These are phyloP conservation scores for Ophiocordyceps camponoti-leonardi DNA, from an alignment of 2,329 filamentous ascomycete species.

Conservation along the genomic window DNA sequence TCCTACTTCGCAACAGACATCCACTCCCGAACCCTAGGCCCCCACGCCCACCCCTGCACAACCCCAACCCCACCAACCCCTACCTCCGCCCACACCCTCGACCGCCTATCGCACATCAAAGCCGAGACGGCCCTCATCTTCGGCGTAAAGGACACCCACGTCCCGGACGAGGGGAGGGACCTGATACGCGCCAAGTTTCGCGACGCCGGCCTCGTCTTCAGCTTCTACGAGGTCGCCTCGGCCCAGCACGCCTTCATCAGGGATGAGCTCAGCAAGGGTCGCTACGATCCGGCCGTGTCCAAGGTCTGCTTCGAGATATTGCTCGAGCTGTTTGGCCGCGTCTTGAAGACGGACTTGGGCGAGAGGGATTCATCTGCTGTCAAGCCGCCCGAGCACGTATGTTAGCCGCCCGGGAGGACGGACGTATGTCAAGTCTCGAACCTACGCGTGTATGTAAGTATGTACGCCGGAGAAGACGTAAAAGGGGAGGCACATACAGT, in stretches of 20 bases:
- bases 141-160: constrained; percentile 79
- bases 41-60: constrained; percentile 29
- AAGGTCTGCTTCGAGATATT: constrained; percentile 86
- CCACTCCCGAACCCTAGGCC: constrained; percentile 61
- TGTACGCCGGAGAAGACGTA: too few species aligned
- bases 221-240: constrained; percentile 82
- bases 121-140: constrained; percentile 85
- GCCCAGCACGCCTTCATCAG: constrained; percentile 91
- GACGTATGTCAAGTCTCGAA: too few species aligned
- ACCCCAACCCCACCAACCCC: constrained; percentile 17
- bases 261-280: constrained; percentile 83
- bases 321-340: constrained; percentile 67
- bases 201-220: constrained; percentile 56
- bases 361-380: constrained; percentile 42
- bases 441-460: too few species aligned
- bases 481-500: too few species aligned
- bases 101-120: constrained; percentile 46
- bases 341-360: constrained; percentile 64
- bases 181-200: constrained; percentile 69
- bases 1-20: constrained; percentile 91
- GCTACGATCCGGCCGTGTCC: constrained; percentile 74
- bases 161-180: constrained; percentile 67
- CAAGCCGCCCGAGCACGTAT: constrained; percentile 54
- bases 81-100: constrained; percentile 31
- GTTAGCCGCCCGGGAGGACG: too few species aligned